Conservation (phyloP, 2,329 filamentous ascomycete genomes). For the Pestalotiopsis sp. region DNA sequence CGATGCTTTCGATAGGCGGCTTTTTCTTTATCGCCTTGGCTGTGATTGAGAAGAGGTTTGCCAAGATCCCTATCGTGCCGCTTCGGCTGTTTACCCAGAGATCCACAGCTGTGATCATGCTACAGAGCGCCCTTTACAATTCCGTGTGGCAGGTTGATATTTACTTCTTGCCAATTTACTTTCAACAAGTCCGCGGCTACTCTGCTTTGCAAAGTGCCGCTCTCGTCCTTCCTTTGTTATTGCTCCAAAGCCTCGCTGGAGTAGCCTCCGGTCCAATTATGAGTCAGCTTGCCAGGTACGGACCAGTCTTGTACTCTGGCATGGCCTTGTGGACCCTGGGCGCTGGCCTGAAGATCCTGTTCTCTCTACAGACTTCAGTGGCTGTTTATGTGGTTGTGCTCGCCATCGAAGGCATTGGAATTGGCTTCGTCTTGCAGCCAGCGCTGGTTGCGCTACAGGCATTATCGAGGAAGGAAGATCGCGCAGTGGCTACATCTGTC, state of each 20-base stretch:
- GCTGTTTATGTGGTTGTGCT: conserved; percentile 23
- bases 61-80: conserved; percentile 23
- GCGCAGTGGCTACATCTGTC: conserved; percentile 30
- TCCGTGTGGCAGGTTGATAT: conserved; percentile 51
- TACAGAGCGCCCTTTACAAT: conserved; percentile 45
- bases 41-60: conserved; percentile 20
- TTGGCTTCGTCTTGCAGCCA: conserved; percentile 30
- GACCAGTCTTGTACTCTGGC: conserved; percentile 23
- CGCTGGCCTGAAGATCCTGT: conserved; percentile 27
- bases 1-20: conserved; percentile 18
- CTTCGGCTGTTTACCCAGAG: conserved; percentile 19
- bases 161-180: conserved; percentile 31
- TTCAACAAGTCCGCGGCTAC: conserved; percentile 26
- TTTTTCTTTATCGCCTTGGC: conserved; percentile 20
- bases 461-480: conserved; percentile 21
- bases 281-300: conserved; percentile 20
- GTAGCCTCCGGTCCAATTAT: conserved; percentile 24
- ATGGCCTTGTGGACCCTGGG: conserved; percentile 27
- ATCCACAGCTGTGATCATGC: conserved; percentile 18
- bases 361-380: conserved; percentile 21
- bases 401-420: conserved; percentile 28
- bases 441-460: conserved; percentile 31
- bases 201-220: conserved; percentile 25
- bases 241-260: conserved; percentile 25
- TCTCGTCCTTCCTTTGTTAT: conserved; percentile 26